Percentiles rank a stretch among this genome's conserved stretches.
These are phyloP conservation scores for Pythium biforme DNA, from an alignment of 352 stramenopile genomes.

Conservation along the genomic window DNA sequence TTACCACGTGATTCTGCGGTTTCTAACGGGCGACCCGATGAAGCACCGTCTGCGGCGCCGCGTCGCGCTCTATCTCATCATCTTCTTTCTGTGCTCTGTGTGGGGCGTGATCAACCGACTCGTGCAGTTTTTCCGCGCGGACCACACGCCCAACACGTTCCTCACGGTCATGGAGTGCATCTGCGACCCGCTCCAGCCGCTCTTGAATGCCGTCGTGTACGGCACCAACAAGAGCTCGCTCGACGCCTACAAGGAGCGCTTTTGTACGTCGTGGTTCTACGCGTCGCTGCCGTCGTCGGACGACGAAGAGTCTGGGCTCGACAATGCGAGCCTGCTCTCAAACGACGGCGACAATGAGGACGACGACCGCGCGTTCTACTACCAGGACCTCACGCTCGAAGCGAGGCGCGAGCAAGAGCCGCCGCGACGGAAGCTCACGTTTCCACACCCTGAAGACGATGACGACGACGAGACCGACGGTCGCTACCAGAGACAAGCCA, in stretches of 20 bases:
- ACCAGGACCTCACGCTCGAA: conserved; percentile 19
- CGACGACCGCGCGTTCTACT: conserved; percentile 28
- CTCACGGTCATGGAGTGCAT: conserved; percentile 67
- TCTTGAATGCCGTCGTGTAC: conserved; percentile 67
- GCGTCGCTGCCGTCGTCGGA: conserved; percentile 59
- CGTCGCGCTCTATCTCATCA: conserved; percentile 61
- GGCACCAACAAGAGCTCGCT: conserved; percentile 71
- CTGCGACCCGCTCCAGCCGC: conserved; percentile 66
- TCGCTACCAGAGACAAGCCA: background rate
- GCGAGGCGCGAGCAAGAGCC: background rate
- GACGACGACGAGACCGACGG: conserved; percentile 15
- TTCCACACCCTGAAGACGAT: conserved; percentile 6
- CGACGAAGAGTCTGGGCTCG: conserved; percentile 63
- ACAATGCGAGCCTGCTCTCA: conserved; percentile 41
- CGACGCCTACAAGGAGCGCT: conserved; percentile 69
- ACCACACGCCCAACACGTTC: conserved; percentile 52
- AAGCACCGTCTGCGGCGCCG: conserved; percentile 50
- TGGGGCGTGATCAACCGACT: conserved; percentile 68
- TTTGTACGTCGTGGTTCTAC: conserved; percentile 66
- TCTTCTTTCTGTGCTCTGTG: conserved; percentile 74
- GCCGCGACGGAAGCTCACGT: conserved; percentile 15
- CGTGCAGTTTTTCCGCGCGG: conserved; percentile 50
- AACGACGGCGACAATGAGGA: conserved; percentile 29
- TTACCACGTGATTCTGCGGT: conserved; percentile 61
- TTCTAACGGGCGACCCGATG: conserved; percentile 67